A percentile compares a stretch with the other conserved stretches of the same genome.
Evolutionary conservation across 768 basidiomycete species (phyloP).

Genomic region (Rhodosporidiobolus odoratus): DNA sequence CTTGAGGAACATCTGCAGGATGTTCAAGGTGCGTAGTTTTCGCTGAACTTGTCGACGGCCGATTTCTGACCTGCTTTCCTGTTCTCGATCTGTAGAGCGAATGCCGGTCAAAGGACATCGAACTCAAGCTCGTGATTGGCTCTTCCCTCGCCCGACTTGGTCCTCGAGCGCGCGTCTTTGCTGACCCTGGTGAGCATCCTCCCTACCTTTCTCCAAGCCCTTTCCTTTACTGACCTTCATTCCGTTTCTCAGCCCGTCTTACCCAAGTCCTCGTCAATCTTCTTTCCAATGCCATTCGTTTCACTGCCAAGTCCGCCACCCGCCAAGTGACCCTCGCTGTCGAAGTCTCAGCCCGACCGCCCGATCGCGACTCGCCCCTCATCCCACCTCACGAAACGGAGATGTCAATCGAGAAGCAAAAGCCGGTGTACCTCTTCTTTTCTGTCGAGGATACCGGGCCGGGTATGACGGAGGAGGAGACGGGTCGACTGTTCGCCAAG

Average conservation of each 20-base stretch:
- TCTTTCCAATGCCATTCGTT: slow-evolving; percentile 46
- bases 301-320: slow-evolving; percentile 41
- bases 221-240: slow-evolving; percentile 8
- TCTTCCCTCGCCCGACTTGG: slow-evolving; percentile 41
- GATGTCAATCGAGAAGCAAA: slow-evolving; percentile 27
- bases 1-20: slow-evolving; percentile 43
- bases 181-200: slow-evolving; percentile 18
- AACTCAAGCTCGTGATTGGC: slow-evolving; percentile 44
- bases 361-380: slow-evolving; percentile 23
- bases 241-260: slow-evolving; percentile 41
- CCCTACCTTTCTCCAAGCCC: slow-evolving; percentile 39
- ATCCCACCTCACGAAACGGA: slow-evolving; percentile 42
- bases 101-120: slow-evolving; percentile 45
- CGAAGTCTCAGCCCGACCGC: slow-evolving; percentile 42
- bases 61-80: not conserved
- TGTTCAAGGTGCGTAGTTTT: slow-evolving; percentile 40
- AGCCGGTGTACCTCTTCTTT: slow-evolving; percentile 43
- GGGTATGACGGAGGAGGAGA: slow-evolving; percentile 43
- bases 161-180: slow-evolving; percentile 25
- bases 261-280: slow-evolving; percentile 46
- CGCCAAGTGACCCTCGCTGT: slow-evolving; percentile 41
- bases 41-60: not conserved
- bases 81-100: slow-evolving; percentile 42
- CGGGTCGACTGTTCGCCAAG: slow-evolving; percentile 43
- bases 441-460: slow-evolving; percentile 44